Conservation (phyloP, 2,329 filamentous ascomycete genomes). For the Aspergillus fijiensis region DNA sequence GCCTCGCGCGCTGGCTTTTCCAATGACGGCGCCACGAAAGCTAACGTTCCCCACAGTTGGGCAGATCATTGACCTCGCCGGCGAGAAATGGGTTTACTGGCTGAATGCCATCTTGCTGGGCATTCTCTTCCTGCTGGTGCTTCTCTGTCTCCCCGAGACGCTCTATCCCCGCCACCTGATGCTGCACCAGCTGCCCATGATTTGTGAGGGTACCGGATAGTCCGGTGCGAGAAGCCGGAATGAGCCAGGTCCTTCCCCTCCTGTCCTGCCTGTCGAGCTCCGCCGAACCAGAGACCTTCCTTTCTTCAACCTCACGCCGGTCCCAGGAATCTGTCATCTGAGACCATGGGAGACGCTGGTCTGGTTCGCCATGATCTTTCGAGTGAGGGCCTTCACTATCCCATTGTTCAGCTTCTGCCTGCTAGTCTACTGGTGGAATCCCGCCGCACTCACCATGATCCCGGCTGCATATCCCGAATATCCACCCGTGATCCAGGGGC, state of each 20-base stretch:
- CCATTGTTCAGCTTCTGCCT: constrained; percentile 53
- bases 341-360: constrained; percentile 48
- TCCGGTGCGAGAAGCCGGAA: neutral
- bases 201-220: too few relatives aligned
- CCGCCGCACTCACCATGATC: constrained; percentile 54
- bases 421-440: constrained; percentile 58
- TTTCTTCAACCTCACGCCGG: constrained; percentile 47
- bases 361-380: constrained; percentile 51
- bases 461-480: constrained; percentile 54
- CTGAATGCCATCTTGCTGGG: constrained; percentile 56
- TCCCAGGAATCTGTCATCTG: constrained; percentile 55
- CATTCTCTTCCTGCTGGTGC: constrained; percentile 48
- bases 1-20: constrained; percentile 3
- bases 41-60: constrained; percentile 40
- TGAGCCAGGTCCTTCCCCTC: neutral
- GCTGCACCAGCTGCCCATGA: constrained; percentile 39
- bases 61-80: constrained; percentile 52
- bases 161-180: constrained; percentile 56
- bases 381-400: constrained; percentile 48
- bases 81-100: constrained; percentile 56
- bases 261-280: constrained; percentile 18
- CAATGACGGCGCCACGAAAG: neutral
- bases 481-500: constrained; percentile 51
- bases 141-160: constrained; percentile 56
- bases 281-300: constrained; percentile 45